phyloP scores from a whole-genome alignment of 2,329 filamentous ascomycete species.

The Aurifilum marmelostoma region DNA sequence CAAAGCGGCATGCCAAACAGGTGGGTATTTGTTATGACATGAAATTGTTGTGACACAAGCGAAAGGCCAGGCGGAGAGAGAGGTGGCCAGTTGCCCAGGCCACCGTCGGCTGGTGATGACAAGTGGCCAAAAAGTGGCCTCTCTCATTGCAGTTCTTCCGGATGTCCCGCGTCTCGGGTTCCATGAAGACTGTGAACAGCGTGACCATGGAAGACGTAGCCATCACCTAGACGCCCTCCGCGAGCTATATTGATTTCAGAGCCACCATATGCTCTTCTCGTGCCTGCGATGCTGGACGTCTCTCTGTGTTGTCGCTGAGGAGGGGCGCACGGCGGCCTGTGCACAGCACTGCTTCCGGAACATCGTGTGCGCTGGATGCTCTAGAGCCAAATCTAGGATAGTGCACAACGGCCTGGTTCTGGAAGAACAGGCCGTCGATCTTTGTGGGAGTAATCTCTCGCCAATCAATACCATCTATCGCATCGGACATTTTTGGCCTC shows the following conservation, averaged over 20 bases:
- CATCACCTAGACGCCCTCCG: not conserved
- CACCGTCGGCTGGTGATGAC: not conserved
- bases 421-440: conserved; percentile 21
- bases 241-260: not conserved
- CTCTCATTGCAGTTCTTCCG: not conserved
- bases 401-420: conserved; percentile 14
- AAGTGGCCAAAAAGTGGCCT: not conserved
- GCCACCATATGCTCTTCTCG: not conserved
- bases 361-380: not conserved
- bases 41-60: conserved; percentile 20
- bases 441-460: not conserved
- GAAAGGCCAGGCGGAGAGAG: not conserved
- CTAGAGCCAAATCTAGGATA: not conserved
- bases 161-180: not conserved
- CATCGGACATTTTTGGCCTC: conserved; percentile 19
- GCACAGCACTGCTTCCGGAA: not conserved
- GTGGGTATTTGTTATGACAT: conserved; percentile 7
- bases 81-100: not conserved
- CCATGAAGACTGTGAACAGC: not conserved
- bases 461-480: conserved; percentile 25
- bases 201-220: not conserved
- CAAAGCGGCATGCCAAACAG: conserved; percentile 14
- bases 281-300: not conserved
- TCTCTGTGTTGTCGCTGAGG: not conserved
- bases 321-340: not conserved